These are phyloP conservation scores for Colletotrichum lupini DNA, from an alignment of 2,329 filamentous ascomycete genomes.

Conservation along the genomic window DNA sequence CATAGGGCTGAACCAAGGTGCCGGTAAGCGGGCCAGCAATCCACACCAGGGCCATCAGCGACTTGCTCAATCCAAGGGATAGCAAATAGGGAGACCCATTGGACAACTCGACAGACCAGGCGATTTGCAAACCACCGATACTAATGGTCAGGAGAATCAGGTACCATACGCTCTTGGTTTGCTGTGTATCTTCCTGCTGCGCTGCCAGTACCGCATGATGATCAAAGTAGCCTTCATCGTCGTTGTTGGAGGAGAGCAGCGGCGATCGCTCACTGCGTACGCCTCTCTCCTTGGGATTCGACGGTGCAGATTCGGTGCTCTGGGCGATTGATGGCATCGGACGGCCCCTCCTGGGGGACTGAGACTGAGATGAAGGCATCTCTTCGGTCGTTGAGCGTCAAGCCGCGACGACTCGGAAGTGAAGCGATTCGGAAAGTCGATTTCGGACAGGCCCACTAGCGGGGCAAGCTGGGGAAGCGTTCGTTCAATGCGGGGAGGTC, in stretches of 20 bases:
- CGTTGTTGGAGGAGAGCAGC: conserved; percentile 26
- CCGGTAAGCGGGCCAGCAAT: conserved; percentile 84
- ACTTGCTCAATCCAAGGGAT: conserved; percentile 85
- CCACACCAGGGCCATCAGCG: conserved; percentile 85
- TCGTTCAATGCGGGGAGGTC: conserved; percentile 17
- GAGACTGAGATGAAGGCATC: conserved; percentile 30
- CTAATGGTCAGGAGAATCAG: conserved; percentile 86
- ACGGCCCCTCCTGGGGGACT: conserved; percentile 28
- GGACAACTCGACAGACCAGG: conserved; percentile 94
- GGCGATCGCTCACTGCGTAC: conserved; percentile 29
- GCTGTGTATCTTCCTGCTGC: conserved; percentile 52
- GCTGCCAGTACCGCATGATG: conserved; percentile 13
- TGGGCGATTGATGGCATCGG: conserved; percentile 29
- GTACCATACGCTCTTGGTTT: conserved; percentile 86
- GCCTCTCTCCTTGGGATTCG: conserved; percentile 14
- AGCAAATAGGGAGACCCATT: conserved; percentile 89
- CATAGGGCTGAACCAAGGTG: conserved; percentile 82
- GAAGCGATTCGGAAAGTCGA: conserved; percentile 6
- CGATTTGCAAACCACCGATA: conserved; percentile 90
- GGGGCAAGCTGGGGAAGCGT: conserved; percentile 15
- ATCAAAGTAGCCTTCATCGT: conserved; percentile 26
- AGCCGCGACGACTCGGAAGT: background rate
- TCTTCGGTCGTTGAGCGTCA: background rate
- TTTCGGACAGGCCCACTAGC: conserved; percentile 27
- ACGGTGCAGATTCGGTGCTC: conserved; percentile 13